phyloP scores from a whole-genome alignment of 2,329 filamentous ascomycete genomes.

The Ceratocystis huliohia region DNA sequence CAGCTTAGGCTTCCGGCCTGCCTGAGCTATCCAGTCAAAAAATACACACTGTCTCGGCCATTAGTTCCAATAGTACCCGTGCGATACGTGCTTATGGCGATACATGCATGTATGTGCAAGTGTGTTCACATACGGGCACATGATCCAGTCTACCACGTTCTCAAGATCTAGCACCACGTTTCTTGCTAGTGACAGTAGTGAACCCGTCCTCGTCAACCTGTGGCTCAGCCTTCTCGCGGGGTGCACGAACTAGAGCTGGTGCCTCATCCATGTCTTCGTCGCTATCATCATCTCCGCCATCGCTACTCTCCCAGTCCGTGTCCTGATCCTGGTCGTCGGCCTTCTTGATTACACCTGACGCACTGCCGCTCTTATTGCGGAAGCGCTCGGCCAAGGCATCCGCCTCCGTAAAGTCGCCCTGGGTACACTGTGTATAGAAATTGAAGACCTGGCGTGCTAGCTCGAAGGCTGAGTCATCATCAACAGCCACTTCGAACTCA shows the following conservation, averaged over 20 bases:
- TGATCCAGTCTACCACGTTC: background rate
- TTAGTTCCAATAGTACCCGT: background rate
- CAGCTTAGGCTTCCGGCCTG: no score
- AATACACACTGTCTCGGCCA: no score
- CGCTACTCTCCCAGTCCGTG: conserved; percentile 50
- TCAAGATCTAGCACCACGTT: conserved; percentile 26
- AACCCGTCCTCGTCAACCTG: conserved; percentile 75
- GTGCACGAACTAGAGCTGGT: conserved; percentile 43
- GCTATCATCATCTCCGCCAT: conserved; percentile 43
- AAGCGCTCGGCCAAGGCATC: conserved; percentile 51
- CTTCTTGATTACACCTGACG: conserved; percentile 35
- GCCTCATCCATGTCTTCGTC: conserved; percentile 56
- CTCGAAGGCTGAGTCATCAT: conserved; percentile 70
- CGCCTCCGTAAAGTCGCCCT: conserved; percentile 54
- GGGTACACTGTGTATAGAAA: conserved; percentile 49
- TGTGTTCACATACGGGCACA: background rate
- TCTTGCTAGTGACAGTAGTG: conserved; percentile 59
- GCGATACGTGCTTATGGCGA: background rate
- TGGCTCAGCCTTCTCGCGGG: conserved; percentile 52
- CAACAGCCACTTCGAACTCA: conserved; percentile 86
- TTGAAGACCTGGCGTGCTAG: conserved; percentile 62
- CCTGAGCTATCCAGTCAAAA: no score
- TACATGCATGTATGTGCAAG: background rate
- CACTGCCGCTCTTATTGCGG: conserved; percentile 46
- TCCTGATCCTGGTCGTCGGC: conserved; percentile 40